Evolutionary conservation across 140 eudicot species (phyloP), one percentile per base, ranked within the genome.

Genomic region (Cichorium intybus): DNA sequence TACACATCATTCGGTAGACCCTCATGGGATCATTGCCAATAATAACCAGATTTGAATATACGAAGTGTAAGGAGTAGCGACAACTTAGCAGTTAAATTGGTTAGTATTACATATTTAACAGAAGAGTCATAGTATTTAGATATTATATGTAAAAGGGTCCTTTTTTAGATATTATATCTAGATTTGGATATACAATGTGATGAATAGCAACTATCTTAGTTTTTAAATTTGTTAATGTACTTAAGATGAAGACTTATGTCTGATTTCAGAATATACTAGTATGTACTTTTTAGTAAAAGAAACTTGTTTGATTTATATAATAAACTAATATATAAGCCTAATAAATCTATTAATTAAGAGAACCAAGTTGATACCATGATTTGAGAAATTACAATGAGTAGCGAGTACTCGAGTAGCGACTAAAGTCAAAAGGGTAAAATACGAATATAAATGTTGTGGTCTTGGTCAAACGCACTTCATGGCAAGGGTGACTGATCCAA

Each of bases 401-500:
- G 29, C 11, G 14, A 28, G 18, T 23, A 43, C 7, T 43, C 15
- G 49, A 43, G 18, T 14, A 4, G 33, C 56, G 66, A 56, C 28
- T 47, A 35, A 72, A 48, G 79, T 66, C 68, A 67, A 49, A 64
- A 61, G 22, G 43, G 51, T 49, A 58, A 57, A 66, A 69, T 33
- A 45, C 2, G 16, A 43, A 52, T 62, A 37, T 10, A 11, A 60
- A 43, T 54, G 51, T 64, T 20, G 35, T 21, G 62, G 62, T 57
- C 62, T 56, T 66, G 74, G 79, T 74, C 79, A 74, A 74, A 66
- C 28, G 75, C 56, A 27, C 21, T 47, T 59, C 51, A 66, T 72
- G 77, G 64, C 56, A 31, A 61, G 50, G 22, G 79, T 59, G 74
- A 54, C 37, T 58, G 79, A 74, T 74, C 69, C 79, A 37, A 74